Percentiles rank a stretch among this genome's conserved stretches.
Evolutionary conservation across 1,284 basidiomycete genomes (phyloP).

Genomic region (Crucibulum parvulum): DNA sequence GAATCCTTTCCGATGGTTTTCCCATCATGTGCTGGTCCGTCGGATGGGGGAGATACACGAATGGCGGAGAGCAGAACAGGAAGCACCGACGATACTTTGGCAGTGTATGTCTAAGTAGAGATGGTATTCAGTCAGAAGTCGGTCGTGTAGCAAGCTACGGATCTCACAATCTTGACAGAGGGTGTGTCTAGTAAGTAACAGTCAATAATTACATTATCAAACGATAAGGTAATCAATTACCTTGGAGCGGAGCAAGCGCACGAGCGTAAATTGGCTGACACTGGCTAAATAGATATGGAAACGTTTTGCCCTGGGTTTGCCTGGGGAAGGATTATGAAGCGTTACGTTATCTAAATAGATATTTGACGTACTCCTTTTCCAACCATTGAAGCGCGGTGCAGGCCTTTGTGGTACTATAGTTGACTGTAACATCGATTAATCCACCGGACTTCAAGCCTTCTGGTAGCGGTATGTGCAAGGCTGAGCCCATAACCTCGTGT

Average conservation of each 20-base stretch:
- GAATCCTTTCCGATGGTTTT: slow-evolving; percentile 74
- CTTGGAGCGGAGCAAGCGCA: slow-evolving; percentile 83
- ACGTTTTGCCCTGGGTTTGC: slow-evolving; percentile 88
- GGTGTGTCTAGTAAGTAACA: slow-evolving; percentile 59
- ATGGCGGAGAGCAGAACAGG: slow-evolving; percentile 88
- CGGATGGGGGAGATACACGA: slow-evolving; percentile 75
- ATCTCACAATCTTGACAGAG: slow-evolving; percentile 75
- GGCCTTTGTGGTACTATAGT: slow-evolving; percentile 78
- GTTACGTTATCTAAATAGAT: not conserved
- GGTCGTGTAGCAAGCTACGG: slow-evolving; percentile 1
- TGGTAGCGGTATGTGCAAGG: slow-evolving; percentile 62
- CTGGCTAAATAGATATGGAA: slow-evolving; percentile 94
- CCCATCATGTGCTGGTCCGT: slow-evolving; percentile 69
- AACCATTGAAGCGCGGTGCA: slow-evolving; percentile 96
- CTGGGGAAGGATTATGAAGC: slow-evolving; percentile 42
- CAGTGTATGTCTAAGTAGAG: slow-evolving; percentile 71
- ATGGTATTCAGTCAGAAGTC: not conserved
- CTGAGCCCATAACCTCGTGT: slow-evolving; percentile 77
- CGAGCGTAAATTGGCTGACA: slow-evolving; percentile 93
- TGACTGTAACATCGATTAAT: slow-evolving; percentile 63
- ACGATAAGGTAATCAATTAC: slow-evolving; percentile 35
- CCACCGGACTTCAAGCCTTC: slow-evolving; percentile 47
- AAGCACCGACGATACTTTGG: slow-evolving; percentile 76
- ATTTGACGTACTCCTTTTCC: slow-evolving; percentile 69
- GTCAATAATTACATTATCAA: not conserved